phyloP scores from a whole-genome alignment of 225 moss, liverwort and hornwort species.

The Thuidium tamariscinum region DNA sequence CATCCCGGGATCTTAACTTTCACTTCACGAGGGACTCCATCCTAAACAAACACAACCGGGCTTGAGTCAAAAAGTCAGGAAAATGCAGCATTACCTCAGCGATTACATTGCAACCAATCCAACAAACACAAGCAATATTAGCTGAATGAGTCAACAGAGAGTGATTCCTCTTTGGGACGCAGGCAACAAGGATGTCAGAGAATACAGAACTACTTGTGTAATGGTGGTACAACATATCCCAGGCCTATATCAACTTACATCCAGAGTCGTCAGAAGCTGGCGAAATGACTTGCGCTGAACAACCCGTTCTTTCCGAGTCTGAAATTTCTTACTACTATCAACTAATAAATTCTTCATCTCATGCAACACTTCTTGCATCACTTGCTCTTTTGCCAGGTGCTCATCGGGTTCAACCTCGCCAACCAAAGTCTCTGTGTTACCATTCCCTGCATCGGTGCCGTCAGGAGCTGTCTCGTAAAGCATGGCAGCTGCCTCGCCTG shows the following conservation, averaged over 20 bases:
- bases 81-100: not conserved
- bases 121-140: not conserved
- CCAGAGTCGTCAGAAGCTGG: constrained; percentile 30
- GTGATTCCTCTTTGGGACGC: not conserved
- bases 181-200: not conserved
- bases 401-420: constrained; percentile 1
- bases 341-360: constrained; percentile 31
- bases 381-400: constrained; percentile 1
- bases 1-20: constrained; percentile 30
- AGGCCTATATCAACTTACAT: constrained; percentile 10
- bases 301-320: constrained; percentile 19
- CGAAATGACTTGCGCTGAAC: constrained; percentile 28
- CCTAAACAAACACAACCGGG: constrained; percentile 7
- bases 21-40: constrained; percentile 35
- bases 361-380: constrained; percentile 23
- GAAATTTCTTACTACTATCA: constrained; percentile 2
- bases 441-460: not conserved
- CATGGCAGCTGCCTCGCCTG: constrained; percentile 40
- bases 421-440: not conserved
- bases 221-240: not conserved
- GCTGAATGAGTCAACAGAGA: not conserved
- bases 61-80: not conserved
- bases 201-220: not conserved
- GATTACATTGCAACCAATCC: not conserved
- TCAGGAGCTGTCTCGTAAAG: constrained; percentile 21